These are phyloP conservation scores for Aspergillus neotritici DNA, from an alignment of 2,329 filamentous ascomycete genomes.

Conservation along the genomic window DNA sequence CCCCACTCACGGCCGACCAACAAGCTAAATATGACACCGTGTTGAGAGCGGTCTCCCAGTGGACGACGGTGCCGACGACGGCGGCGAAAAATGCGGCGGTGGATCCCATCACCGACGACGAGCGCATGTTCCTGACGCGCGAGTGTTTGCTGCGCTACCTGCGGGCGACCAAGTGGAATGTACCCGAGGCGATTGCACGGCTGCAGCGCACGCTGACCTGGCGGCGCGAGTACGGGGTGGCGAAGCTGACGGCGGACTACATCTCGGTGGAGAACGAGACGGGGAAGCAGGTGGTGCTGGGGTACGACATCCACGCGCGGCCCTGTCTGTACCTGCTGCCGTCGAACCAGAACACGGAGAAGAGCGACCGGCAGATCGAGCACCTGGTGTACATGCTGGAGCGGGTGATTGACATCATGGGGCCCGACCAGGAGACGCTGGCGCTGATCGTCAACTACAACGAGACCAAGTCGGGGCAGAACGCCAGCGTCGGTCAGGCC, in stretches of 20 bases:
- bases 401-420: constrained; percentile 79
- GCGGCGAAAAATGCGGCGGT: constrained; percentile 53
- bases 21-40: constrained; percentile 74
- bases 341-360: constrained; percentile 85
- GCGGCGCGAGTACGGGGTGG: constrained; percentile 84
- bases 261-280: constrained; percentile 93
- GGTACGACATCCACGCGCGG: constrained; percentile 78
- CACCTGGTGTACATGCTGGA: constrained; percentile 97
- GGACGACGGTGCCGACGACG: constrained; percentile 64
- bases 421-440: constrained; percentile 77
- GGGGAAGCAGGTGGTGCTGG: constrained; percentile 85
- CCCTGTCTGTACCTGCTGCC: constrained; percentile 89
- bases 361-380: constrained; percentile 78
- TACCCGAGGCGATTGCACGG: constrained; percentile 69
- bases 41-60: constrained; percentile 62
- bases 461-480: constrained; percentile 66
- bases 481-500: constrained; percentile 70
- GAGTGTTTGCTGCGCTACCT: constrained; percentile 93
- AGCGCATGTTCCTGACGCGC: constrained; percentile 83
- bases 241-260: constrained; percentile 69
- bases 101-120: constrained; percentile 66
- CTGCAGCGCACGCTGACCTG: constrained; percentile 75
- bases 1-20: constrained; percentile 68
- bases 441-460: constrained; percentile 91
- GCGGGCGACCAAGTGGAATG: constrained; percentile 85